Percentiles rank a stretch among this genome's conserved stretches.
These are phyloP conservation scores for Trichosporon sp. DNA, from an alignment of 1,284 basidiomycete genomes.

Conservation along the genomic window DNA sequence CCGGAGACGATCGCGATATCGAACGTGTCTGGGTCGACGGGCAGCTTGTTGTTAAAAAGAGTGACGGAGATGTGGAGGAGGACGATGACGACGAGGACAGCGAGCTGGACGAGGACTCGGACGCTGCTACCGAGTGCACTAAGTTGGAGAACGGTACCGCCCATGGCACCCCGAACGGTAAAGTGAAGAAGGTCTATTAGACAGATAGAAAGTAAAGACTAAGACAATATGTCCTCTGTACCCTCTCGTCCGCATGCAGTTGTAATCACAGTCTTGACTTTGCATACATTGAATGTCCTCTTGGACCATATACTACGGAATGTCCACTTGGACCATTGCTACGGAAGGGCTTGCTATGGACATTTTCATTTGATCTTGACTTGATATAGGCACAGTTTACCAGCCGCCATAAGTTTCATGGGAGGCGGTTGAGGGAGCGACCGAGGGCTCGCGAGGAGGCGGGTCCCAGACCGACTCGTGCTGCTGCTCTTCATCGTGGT, in stretches of 20 bases:
- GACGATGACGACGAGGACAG: neutral
- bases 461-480: neutral
- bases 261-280: neutral
- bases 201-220: neutral
- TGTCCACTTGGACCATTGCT: neutral
- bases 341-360: neutral
- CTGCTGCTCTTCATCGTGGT: neutral
- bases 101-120: neutral
- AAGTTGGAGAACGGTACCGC: neutral
- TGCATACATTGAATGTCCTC: neutral
- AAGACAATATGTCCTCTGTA: too few relatives aligned
- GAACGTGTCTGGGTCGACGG: constrained; percentile 71
- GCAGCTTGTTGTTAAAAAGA: constrained; percentile 17
- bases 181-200: neutral
- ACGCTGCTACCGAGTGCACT: neutral
- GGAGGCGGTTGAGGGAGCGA: neutral
- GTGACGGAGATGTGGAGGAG: neutral
- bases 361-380: neutral
- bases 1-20: constrained; percentile 88
- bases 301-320: neutral
- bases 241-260: too few relatives aligned
- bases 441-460: constrained; percentile 8
- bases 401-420: neutral
- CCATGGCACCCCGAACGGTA: neutral
- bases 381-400: neutral